phyloP scores from a whole-genome alignment of 2,329 filamentous ascomycete genomes.

The Apiospora koreana region DNA sequence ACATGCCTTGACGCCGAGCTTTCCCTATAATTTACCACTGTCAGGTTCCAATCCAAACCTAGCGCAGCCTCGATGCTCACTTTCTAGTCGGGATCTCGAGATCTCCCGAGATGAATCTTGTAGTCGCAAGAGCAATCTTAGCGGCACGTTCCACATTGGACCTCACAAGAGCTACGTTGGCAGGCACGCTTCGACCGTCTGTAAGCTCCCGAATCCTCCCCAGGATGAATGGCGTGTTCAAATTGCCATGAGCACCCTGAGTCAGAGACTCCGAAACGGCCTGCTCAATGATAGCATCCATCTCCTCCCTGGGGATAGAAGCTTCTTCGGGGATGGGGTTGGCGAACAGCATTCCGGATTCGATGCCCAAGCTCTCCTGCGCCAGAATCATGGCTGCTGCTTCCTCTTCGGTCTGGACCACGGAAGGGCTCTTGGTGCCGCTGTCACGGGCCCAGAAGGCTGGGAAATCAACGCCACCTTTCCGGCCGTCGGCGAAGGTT shows the following conservation, averaged over 20 bases:
- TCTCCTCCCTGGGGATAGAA: conserved; percentile 70
- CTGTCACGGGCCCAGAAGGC: conserved; percentile 93
- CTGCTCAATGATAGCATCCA: conserved; percentile 68
- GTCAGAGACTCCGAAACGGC: conserved; percentile 66
- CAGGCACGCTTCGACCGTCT: conserved; percentile 66
- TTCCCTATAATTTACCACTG: not conserved
- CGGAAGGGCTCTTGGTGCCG: conserved; percentile 74
- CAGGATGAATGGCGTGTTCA: conserved; percentile 84
- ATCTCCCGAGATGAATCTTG: conserved; percentile 40
- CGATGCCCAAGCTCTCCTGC: conserved; percentile 70
- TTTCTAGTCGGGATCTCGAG: conserved; percentile 22
- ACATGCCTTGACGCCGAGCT: not conserved
- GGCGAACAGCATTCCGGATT: conserved; percentile 82
- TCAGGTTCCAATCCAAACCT: not conserved
- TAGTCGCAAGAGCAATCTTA: conserved; percentile 55
- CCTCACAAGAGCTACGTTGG: conserved; percentile 67
- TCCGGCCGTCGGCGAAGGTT: conserved; percentile 84
- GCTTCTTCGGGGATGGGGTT: conserved; percentile 78
- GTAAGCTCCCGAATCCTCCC: conserved; percentile 78
- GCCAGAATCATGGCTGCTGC: conserved; percentile 88
- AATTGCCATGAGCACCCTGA: conserved; percentile 69
- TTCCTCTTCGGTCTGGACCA: conserved; percentile 74
- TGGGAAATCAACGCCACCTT: conserved; percentile 77
- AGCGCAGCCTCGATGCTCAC: conserved; percentile 26
- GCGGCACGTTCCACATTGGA: conserved; percentile 57